phyloP scores from a whole-genome alignment of 805 yeast genomes.

The Wickerhamomyces sydowiorum region DNA sequence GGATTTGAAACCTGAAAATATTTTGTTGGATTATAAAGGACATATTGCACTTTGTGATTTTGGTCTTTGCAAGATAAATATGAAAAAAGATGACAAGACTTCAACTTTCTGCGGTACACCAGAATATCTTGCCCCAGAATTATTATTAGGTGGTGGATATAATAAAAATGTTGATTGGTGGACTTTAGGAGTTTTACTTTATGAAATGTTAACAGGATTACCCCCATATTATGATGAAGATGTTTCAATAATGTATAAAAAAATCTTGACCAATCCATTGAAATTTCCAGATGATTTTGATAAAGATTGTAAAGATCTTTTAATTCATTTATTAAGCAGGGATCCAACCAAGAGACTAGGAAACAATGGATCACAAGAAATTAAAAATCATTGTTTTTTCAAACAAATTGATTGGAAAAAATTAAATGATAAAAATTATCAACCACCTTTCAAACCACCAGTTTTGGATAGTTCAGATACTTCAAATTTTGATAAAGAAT shows the following conservation, averaged over 20 bases:
- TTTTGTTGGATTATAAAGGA: slow-evolving; percentile 90
- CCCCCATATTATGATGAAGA: slow-evolving; percentile 98
- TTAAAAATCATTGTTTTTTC: slow-evolving; percentile 80
- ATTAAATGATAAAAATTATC: slow-evolving; percentile 76
- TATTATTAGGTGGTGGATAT: slow-evolving; percentile 86
- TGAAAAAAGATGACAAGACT: slow-evolving; percentile 83
- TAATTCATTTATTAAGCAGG: slow-evolving; percentile 69
- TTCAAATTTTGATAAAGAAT: slow-evolving; percentile 87
- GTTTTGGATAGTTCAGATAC: slow-evolving; percentile 85
- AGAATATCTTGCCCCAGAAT: slow-evolving; percentile 94
- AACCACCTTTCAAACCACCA: slow-evolving; percentile 93
- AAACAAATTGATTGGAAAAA: slow-evolving; percentile 87
- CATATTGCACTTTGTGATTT: slow-evolving; percentile 97
- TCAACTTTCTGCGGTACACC: slow-evolving; percentile 98
- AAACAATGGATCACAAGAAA: slow-evolving; percentile 74
- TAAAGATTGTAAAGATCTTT: slow-evolving; percentile 75
- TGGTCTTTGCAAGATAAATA: slow-evolving; percentile 92
- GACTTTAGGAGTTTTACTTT: slow-evolving; percentile 91
- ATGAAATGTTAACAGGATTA: slow-evolving; percentile 94
- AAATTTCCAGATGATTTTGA: slow-evolving; percentile 87
- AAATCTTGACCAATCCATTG: slow-evolving; percentile 84
- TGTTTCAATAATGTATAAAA: slow-evolving; percentile 87
- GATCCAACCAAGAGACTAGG: slow-evolving; percentile 82
- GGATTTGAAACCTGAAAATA: slow-evolving; percentile 95
- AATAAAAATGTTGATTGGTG: slow-evolving; percentile 98